Conservation (phyloP, 306 rosid genomes). For the Acacia confusa region DNA sequence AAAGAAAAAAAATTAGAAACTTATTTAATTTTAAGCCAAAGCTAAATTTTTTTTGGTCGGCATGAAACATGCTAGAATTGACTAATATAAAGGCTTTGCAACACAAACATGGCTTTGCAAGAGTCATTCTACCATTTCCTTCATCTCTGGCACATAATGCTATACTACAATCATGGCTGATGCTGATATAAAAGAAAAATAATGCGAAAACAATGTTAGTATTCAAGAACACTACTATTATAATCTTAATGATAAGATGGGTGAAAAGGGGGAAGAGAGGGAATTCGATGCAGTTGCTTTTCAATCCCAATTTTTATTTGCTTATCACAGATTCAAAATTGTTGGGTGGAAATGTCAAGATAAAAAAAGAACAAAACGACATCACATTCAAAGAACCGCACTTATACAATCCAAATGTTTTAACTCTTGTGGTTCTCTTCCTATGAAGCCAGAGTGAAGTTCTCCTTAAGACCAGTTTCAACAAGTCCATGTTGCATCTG, state of each 20-base stretch:
- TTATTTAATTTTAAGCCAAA: too few relatives aligned
- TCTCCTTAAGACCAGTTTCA: slow-evolving; percentile 69
- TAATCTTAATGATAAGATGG: not conserved
- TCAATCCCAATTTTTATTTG: not conserved
- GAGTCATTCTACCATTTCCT: slow-evolving; percentile 34
- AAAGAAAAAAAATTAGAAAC: too few relatives aligned
- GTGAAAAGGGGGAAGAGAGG: not conserved
- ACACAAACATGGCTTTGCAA: too few relatives aligned
- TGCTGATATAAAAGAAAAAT: not conserved
- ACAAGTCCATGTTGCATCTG: slow-evolving; percentile 51
- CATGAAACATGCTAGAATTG: too few relatives aligned
- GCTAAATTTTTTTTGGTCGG: too few relatives aligned
- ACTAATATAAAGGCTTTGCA: too few relatives aligned
- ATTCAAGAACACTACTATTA: not conserved
- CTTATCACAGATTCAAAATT: not conserved
- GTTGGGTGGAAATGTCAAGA: not conserved
- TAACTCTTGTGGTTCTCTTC: slow-evolving; percentile 32
- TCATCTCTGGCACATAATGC: slow-evolving; percentile 19
- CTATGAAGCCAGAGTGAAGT: slow-evolving; percentile 57
- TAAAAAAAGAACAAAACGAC: too few relatives aligned
- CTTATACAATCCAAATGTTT: slow-evolving; percentile 28
- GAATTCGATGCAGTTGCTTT: not conserved
- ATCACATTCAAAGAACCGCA: too few relatives aligned
- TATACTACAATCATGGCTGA: slow-evolving; percentile 28
- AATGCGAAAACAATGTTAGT: not conserved